Evolutionary conservation across 2,329 filamentous ascomycete species (phyloP).

Genomic region (Alternaria sp.): DNA sequence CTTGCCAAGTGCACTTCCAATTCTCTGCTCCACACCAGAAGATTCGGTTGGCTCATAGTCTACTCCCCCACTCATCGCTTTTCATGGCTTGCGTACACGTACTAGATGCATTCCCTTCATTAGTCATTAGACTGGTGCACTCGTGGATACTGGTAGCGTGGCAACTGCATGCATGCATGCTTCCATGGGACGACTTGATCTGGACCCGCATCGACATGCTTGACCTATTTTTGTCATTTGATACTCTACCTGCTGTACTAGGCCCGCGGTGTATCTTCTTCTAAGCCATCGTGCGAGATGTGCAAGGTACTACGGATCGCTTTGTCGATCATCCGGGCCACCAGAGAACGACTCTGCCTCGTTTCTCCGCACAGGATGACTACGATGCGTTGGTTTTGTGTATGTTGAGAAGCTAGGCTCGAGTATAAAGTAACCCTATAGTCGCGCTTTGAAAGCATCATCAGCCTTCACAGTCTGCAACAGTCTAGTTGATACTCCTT

Average conservation of each 20-base stretch:
- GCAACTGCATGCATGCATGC: neutral
- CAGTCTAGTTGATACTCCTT: constrained; percentile 1
- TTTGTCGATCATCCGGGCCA: neutral
- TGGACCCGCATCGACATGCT: neutral
- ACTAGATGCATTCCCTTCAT: neutral
- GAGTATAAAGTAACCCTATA: constrained; percentile 19
- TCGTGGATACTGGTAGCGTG: neutral
- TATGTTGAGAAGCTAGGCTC: neutral
- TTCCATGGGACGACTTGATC: constrained; percentile 4
- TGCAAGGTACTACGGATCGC: constrained; percentile 9
- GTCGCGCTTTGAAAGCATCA: neutral
- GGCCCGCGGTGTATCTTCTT: neutral
- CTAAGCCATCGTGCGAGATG: neutral
- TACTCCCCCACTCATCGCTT: neutral
- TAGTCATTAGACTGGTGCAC: neutral
- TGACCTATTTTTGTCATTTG: neutral
- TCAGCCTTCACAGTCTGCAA: constrained; percentile 7
- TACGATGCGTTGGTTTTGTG: neutral
- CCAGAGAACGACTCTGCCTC: constrained; percentile 6
- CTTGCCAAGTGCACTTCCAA: neutral
- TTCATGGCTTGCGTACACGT: neutral
- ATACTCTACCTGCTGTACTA: neutral
- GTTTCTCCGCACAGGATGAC: constrained; percentile 8
- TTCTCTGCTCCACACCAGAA: neutral
- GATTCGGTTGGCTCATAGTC: neutral